A percentile compares a stretch with the other conserved stretches of the same genome.
Evolutionary conservation across 371 early-diverging fungal species (phyloP).

Genomic region (Rhizopus delemar): DNA sequence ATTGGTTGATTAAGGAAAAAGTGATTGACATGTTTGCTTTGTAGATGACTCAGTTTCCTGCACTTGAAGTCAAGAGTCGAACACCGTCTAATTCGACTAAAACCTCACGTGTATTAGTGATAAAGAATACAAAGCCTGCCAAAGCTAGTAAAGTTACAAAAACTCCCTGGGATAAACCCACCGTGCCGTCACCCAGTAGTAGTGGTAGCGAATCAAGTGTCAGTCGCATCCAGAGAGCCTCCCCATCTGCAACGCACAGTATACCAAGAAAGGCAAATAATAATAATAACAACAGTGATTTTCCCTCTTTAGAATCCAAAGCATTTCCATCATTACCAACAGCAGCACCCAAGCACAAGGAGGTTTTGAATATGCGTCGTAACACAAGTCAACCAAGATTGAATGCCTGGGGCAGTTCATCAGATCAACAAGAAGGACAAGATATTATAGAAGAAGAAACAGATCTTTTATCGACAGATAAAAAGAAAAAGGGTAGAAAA

Average conservation of each 20-base stretch:
- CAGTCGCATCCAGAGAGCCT: not conserved
- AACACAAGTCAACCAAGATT: constrained; percentile 21
- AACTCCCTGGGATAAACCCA: constrained; percentile 22
- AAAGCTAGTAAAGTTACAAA: constrained; percentile 2
- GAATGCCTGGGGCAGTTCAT: constrained; percentile 32
- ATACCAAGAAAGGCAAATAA: constrained; percentile 4
- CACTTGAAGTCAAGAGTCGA: constrained; percentile 13
- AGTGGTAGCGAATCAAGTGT: constrained; percentile 12
- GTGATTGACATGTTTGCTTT: not conserved
- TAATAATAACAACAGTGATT: constrained; percentile 20
- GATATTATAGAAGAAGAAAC: constrained; percentile 4
- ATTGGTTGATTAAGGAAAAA: not conserved
- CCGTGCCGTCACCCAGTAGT: not conserved
- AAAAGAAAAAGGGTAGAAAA: constrained; percentile 59
- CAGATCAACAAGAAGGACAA: constrained; percentile 12
- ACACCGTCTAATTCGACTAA: not conserved
- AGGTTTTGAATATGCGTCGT: constrained; percentile 37
- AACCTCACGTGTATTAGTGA: constrained; percentile 22
- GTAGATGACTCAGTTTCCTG: constrained; percentile 36
- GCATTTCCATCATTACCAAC: constrained; percentile 49
- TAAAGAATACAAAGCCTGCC: constrained; percentile 13
- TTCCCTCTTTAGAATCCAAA: constrained; percentile 35
- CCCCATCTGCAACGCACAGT: not conserved
- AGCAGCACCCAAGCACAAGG: constrained; percentile 34
- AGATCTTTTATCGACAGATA: not conserved